These are phyloP conservation scores for Rubia yunnanensis DNA, from an alignment of 257 asterid genomes.

Conservation along the genomic window DNA sequence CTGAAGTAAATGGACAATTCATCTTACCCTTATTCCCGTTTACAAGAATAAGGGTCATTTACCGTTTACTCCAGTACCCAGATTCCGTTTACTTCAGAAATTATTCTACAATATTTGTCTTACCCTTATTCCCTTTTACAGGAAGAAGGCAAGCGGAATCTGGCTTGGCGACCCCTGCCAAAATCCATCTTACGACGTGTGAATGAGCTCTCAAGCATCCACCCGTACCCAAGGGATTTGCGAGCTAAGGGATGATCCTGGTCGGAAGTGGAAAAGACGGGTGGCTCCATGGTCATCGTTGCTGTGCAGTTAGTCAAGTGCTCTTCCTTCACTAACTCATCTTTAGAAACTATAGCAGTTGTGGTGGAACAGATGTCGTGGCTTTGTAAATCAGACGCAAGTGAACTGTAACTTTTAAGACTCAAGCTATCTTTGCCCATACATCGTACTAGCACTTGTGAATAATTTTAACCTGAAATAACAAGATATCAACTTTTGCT, in stretches of 20 bases:
- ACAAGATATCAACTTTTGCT: neutral
- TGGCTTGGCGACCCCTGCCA: slow-evolving; percentile 94
- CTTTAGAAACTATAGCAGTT: neutral
- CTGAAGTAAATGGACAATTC: slow-evolving; percentile 1
- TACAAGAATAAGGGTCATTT: too few relatives aligned
- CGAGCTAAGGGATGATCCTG: slow-evolving; percentile 35
- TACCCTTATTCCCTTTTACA: too few relatives aligned
- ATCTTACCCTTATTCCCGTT: too few relatives aligned
- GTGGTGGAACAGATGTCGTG: slow-evolving; percentile 4
- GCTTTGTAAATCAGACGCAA: slow-evolving; percentile 8
- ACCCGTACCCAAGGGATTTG: slow-evolving; percentile 76
- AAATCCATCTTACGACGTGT: slow-evolving; percentile 66
- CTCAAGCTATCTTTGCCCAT: neutral
- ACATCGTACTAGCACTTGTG: neutral
- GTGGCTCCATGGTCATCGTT: neutral
- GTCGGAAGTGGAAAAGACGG: neutral
- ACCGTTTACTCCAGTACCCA: too few relatives aligned
- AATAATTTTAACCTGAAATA: neutral
- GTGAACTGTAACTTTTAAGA: neutral
- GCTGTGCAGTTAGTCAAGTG: slow-evolving; percentile 1
- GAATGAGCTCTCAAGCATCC: slow-evolving; percentile 53
- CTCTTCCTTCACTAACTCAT: neutral
- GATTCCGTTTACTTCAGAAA: too few relatives aligned
- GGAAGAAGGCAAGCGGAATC: slow-evolving; percentile 64
- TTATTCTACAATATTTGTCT: too few relatives aligned